Base-by-base conservation (phyloP, 257 asterid species). In the Cinchona pubescens region DNA sequence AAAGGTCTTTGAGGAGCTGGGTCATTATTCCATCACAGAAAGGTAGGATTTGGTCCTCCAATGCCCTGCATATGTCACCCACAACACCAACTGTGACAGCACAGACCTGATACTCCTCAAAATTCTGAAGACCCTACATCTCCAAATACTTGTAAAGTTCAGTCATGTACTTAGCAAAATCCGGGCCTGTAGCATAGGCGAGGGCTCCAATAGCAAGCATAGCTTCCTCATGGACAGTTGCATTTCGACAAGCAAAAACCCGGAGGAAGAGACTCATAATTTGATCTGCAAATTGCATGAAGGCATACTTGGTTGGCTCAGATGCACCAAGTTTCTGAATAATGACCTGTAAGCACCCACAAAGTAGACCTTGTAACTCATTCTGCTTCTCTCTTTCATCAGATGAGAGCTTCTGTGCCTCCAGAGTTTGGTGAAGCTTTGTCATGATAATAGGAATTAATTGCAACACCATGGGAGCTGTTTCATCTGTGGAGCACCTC, bases 181-280 rank as follows among this genome's bases (percentile, higher is more conserved):
- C 88, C 0, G 88, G 85, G 67, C 97, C 97, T 18, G 84, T 76
- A 18, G 88, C 86, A 78, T 92, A 88, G 81, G 97, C 97, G 67
- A 90, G 90, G 23, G 96, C 96, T 62, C 96, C 97, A 86, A 92
- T 89, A 37, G 96, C 90, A 75, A 92, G 96, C 96, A 92, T 92
- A 3, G 97, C 97, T 85, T 92, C 97, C 82, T 92, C 96, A 71
- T 90, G 97, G 78, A 86, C 96, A n/a, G 96, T 88, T 45, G 97
- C 96, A 83, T 80, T 90, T 81, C 96, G 87, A 80, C 92, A 88
- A 43, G 96, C 94, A 74, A 92, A 92, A 40, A 90, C 97, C 74
- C 79, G 86, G 30, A 92, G 87, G 69, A 92, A 84, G 64, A 90
- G 91, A 76, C 70, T 85, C 97, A 92, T 89, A 55, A 92, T 90